Evolutionary conservation across 352 stramenopile species (phyloP).

Genomic region (Pythium myriotylum): DNA sequence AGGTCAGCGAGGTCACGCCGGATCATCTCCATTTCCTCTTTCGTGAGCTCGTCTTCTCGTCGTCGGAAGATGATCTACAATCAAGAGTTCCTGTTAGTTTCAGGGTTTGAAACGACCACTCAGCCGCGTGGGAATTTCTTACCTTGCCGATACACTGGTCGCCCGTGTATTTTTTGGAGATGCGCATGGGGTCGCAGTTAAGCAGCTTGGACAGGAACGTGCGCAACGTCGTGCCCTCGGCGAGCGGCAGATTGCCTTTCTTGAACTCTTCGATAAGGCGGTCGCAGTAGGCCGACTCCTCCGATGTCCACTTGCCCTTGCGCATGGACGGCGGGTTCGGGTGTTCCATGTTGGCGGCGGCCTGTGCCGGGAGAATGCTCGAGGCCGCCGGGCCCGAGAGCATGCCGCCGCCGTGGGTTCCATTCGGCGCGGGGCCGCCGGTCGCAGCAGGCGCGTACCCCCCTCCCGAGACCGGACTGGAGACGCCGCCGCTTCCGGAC

Average conservation of each 20-base stretch:
- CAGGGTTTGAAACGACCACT: no score
- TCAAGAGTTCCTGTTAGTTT: neutral
- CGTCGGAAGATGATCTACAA: slow-evolving; percentile 66
- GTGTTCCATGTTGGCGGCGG: slow-evolving; percentile 33
- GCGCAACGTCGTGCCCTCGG: slow-evolving; percentile 96
- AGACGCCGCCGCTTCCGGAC: neutral
- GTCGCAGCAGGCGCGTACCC: neutral
- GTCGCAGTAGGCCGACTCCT: slow-evolving; percentile 98
- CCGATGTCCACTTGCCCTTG: slow-evolving; percentile 96
- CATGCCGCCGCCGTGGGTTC: slow-evolving; percentile 16
- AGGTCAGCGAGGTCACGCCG: slow-evolving; percentile 85
- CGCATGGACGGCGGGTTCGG: slow-evolving; percentile 62
- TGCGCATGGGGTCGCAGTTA: slow-evolving; percentile 99
- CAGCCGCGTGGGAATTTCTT: no score
- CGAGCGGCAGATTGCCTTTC: slow-evolving; percentile 95
- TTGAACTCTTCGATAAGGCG: slow-evolving; percentile 98
- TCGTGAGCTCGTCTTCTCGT: slow-evolving; percentile 73
- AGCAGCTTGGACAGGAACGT: slow-evolving; percentile 98
- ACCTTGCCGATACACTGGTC: slow-evolving; percentile 98
- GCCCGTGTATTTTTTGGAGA: slow-evolving; percentile 99
- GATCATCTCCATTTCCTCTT: slow-evolving; percentile 81
- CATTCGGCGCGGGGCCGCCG: neutral
- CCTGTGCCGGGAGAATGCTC: slow-evolving; percentile 31
- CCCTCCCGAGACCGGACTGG: neutral
- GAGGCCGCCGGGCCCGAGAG: slow-evolving; percentile 25